Conservation (phyloP, 768 basidiomycete genomes). For the Chiua virens region DNA sequence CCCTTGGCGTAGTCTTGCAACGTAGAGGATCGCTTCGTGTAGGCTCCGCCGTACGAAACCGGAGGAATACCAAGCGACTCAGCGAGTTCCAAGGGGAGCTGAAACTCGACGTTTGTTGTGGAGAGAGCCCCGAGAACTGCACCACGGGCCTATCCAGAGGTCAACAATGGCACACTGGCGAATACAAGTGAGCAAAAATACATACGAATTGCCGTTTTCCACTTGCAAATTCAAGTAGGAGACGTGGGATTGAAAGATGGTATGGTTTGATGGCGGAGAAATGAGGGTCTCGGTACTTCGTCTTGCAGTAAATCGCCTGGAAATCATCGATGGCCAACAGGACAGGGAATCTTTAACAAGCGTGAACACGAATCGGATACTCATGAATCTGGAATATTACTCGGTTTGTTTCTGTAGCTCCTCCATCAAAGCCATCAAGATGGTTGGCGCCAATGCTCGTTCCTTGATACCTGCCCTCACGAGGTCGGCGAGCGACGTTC, state of each 20-base stretch:
- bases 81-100: conserved; percentile 59
- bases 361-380: neutral
- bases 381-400: conserved; percentile 39
- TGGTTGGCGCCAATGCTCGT: conserved; percentile 48
- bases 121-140: conserved; percentile 73
- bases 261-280: conserved; percentile 68
- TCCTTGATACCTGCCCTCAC: conserved; percentile 59
- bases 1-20: conserved; percentile 57
- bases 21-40: conserved; percentile 50
- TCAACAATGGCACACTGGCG: neutral
- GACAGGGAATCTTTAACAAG: conserved; percentile 60
- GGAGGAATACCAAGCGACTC: conserved; percentile 55
- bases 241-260: conserved; percentile 75
- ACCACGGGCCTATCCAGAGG: conserved; percentile 54
- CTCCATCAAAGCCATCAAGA: conserved; percentile 57
- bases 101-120: conserved; percentile 56
- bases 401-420: conserved; percentile 63
- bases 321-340: conserved; percentile 86
- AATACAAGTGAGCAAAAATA: conserved; percentile 8
- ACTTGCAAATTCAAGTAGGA: conserved; percentile 77
- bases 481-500: conserved; percentile 53
- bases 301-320: conserved; percentile 72
- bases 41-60: conserved; percentile 48
- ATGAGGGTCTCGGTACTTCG: conserved; percentile 72
- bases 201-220: conserved; percentile 68